A percentile compares a stretch with the other conserved stretches of the same genome.
phyloP scores from a whole-genome alignment of 2,329 filamentous ascomycete genomes.

The Alternaria angustiovoidea region DNA sequence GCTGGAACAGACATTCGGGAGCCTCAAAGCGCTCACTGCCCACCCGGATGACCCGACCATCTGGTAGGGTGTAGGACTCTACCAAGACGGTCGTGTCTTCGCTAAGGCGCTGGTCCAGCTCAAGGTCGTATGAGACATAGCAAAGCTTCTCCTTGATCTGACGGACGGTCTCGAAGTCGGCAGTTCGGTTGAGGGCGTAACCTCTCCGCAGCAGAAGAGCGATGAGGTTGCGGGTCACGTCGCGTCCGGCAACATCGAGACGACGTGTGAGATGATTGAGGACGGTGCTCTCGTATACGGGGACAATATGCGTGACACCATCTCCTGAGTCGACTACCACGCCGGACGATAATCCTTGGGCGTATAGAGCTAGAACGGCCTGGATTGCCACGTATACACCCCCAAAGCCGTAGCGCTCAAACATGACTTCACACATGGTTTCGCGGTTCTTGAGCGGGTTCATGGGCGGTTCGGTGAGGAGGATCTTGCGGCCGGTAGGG shows the following conservation, averaged over 20 bases:
- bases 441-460: conserved; percentile 97
- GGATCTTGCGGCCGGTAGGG: conserved; percentile 90
- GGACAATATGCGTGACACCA: conserved; percentile 97
- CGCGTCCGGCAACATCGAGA: conserved; percentile 92
- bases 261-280: conserved; percentile 95
- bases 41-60: conserved; percentile 94
- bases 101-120: conserved; percentile 92
- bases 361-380: conserved; percentile 93
- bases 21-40: conserved; percentile 98
- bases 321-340: conserved; percentile 99
- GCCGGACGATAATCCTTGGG: conserved; percentile 82
- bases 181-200: conserved; percentile 96
- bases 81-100: conserved; percentile 98
- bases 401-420: conserved; percentile 94
- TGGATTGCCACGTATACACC: conserved; percentile 98
- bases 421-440: conserved; percentile 99
- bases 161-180: conserved; percentile 96
- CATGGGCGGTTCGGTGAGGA: conserved; percentile 96
- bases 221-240: conserved; percentile 98
- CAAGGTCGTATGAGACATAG: conserved; percentile 98
- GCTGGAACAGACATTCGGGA: conserved; percentile 97
- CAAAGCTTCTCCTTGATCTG: conserved; percentile 99
- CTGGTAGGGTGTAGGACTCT: conserved; percentile 95
- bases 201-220: conserved; percentile 90
- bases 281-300: conserved; percentile 97